Evolutionary conservation across 345 rosid genomes (phyloP).

Genomic region (rapeseed (Brassica napus)): DNA sequence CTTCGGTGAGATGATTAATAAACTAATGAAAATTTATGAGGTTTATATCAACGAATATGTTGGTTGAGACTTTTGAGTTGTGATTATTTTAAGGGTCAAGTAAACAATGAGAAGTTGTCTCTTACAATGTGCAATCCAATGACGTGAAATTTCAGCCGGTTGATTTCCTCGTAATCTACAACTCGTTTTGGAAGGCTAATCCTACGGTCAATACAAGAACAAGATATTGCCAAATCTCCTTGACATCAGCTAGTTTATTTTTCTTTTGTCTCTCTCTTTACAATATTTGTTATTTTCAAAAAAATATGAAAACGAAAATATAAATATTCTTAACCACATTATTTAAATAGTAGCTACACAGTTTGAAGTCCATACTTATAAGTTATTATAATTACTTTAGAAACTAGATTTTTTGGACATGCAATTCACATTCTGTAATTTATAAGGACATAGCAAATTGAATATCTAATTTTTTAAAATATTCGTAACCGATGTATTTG

Average conservation of each 20-base stretch:
- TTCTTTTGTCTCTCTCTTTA: conserved; percentile 17
- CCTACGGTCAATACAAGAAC: conserved; percentile 16
- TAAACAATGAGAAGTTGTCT: conserved; percentile 13
- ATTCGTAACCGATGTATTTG: no score
- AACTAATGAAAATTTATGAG: conserved; percentile 10
- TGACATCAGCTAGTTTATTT: conserved; percentile 31
- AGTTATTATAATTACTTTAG: background rate
- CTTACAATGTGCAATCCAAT: conserved; percentile 39
- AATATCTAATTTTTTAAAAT: no score
- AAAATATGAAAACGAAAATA: background rate
- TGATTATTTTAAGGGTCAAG: conserved; percentile 23
- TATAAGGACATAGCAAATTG: no score
- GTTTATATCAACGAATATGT: background rate
- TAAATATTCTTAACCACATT: conserved; percentile 7
- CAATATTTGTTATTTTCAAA: background rate
- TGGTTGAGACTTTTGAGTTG: conserved; percentile 11
- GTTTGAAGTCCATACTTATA: conserved; percentile 10
- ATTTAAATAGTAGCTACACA: background rate
- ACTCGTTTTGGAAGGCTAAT: conserved; percentile 29
- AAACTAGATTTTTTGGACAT: no score
- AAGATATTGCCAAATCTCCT: conserved; percentile 33
- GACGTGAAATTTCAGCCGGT: conserved; percentile 1
- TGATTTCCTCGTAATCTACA: conserved; percentile 33
- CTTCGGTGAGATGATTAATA: background rate
- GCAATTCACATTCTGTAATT: no score